A percentile compares a stretch with the other conserved stretches of the same genome.
These are phyloP conservation scores for Shiraia bambusicola DNA, from an alignment of 2,329 filamentous ascomycete species.

Conservation along the genomic window DNA sequence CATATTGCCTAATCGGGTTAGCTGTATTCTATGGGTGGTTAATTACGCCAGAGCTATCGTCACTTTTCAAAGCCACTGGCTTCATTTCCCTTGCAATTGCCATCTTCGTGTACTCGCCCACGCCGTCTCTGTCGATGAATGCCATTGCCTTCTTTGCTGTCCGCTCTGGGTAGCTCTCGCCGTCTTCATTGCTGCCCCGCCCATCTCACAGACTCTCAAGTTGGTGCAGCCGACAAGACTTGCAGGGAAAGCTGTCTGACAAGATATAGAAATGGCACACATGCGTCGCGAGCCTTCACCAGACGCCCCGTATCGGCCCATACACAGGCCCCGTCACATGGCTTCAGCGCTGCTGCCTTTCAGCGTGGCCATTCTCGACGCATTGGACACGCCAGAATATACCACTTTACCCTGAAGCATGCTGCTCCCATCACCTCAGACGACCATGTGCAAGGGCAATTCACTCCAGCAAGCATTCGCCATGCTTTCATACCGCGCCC, in stretches of 20 bases:
- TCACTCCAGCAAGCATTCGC: too few species aligned
- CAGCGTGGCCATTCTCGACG: too few species aligned
- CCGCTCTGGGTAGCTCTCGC: conserved; percentile 35
- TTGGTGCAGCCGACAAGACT: not conserved
- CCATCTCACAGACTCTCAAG: conserved; percentile 10
- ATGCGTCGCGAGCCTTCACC: not conserved
- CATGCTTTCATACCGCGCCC: too few species aligned
- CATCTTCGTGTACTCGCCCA: conserved; percentile 9
- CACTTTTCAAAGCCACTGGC: conserved; percentile 13
- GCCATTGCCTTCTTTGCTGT: conserved; percentile 36
- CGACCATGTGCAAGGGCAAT: too few species aligned
- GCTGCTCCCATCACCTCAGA: too few species aligned
- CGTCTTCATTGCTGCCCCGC: conserved; percentile 20
- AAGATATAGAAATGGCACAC: conserved; percentile 6
- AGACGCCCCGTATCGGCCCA: not conserved
- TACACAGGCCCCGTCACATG: not conserved
- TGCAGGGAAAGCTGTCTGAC: conserved; percentile 3
- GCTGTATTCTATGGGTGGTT: conserved; percentile 2
- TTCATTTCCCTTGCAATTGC: conserved; percentile 15
- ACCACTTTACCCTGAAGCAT: too few species aligned
- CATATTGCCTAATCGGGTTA: conserved; percentile 1
- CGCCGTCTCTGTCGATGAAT: conserved; percentile 38
- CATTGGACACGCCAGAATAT: too few species aligned
- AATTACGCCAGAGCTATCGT: conserved; percentile 12
- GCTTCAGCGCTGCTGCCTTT: too few species aligned